Percentiles rank a stretch among this genome's conserved stretches.
Conservation (phyloP, 208 protist genomes). For the Trypanosoma theileri region DNA sequence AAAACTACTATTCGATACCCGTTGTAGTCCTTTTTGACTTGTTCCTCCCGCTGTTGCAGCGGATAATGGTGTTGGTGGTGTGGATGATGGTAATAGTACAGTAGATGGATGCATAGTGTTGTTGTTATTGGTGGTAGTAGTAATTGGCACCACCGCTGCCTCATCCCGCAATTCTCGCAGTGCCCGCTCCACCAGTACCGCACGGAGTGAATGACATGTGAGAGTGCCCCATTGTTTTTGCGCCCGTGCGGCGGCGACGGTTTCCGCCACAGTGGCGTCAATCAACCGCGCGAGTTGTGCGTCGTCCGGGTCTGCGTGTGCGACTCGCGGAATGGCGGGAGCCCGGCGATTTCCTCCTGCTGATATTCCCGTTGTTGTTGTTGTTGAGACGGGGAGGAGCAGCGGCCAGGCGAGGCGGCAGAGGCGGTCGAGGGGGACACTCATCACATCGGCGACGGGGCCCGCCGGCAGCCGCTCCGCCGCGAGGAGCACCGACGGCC, state of each 20-base stretch:
- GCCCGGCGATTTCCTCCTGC: neutral
- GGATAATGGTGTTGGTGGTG: neutral
- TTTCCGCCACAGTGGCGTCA: conserved; percentile 12
- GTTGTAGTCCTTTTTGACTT: neutral
- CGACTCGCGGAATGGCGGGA: conserved; percentile 4
- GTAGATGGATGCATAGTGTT: neutral
- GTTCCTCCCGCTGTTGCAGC: neutral
- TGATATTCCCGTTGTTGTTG: neutral
- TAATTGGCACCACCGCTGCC: conserved; percentile 8
- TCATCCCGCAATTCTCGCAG: conserved; percentile 19
- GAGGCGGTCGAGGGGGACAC: conserved; percentile 35
- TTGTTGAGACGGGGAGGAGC: conserved; percentile 25
- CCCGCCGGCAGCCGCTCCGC: neutral
- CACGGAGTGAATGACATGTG: conserved; percentile 25
- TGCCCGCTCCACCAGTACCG: conserved; percentile 20
- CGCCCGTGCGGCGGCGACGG: neutral
- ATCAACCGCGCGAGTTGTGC: conserved; percentile 14
- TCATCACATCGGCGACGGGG: conserved; percentile 52
- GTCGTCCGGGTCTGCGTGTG: conserved; percentile 19
- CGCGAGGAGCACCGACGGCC: too few relatives aligned
- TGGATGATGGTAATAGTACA: neutral
- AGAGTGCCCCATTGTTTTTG: conserved; percentile 13
- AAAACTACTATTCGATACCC: neutral
- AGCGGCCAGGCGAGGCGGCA: conserved; percentile 55
- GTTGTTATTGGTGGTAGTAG: neutral